These are phyloP conservation scores for Rosa persica DNA, from an alignment of 306 rosid species.

Conservation along the genomic window DNA sequence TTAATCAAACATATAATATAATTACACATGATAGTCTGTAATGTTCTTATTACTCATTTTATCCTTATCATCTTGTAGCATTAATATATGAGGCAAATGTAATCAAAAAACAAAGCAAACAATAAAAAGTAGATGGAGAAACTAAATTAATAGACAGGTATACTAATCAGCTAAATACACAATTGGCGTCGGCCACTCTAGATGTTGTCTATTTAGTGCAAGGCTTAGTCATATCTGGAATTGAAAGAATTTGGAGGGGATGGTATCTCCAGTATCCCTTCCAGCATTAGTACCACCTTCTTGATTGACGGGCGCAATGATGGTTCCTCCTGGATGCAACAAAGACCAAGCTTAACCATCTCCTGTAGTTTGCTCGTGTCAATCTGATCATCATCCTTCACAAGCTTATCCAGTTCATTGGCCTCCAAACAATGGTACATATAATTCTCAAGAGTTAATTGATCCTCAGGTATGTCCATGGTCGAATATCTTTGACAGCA, in stretches of 20 bases:
- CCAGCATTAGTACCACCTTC: conserved; percentile 37
- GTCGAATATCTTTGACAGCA: conserved; percentile 30
- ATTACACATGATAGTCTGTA: too few relatives aligned
- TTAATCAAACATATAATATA: too few relatives aligned
- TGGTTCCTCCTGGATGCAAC: conserved; percentile 35
- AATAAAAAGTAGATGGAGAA: not conserved
- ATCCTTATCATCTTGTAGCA: too few relatives aligned
- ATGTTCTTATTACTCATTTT: too few relatives aligned
- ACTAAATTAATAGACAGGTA: not conserved
- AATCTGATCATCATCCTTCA: conserved; percentile 17
- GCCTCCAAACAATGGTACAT: conserved; percentile 24
- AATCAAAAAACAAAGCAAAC: too few relatives aligned
- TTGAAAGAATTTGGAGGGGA: conserved; percentile 25
- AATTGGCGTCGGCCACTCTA: not conserved
- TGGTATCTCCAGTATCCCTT: conserved; percentile 33
- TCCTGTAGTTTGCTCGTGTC: conserved; percentile 7
- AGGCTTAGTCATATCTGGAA: not conserved
- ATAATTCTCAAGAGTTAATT: conserved; percentile 28
- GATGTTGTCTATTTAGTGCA: not conserved
- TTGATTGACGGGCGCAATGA: conserved; percentile 34
- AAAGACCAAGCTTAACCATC: conserved; percentile 33
- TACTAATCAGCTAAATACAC: not conserved
- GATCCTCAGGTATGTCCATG: conserved; percentile 16
- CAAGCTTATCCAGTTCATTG: conserved; percentile 16
- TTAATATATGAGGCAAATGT: too few relatives aligned